Evolutionary conservation across 768 basidiomycete genomes (phyloP), one percentile per base, ranked within the genome.

Genomic region (Amanita polypyramis): DNA sequence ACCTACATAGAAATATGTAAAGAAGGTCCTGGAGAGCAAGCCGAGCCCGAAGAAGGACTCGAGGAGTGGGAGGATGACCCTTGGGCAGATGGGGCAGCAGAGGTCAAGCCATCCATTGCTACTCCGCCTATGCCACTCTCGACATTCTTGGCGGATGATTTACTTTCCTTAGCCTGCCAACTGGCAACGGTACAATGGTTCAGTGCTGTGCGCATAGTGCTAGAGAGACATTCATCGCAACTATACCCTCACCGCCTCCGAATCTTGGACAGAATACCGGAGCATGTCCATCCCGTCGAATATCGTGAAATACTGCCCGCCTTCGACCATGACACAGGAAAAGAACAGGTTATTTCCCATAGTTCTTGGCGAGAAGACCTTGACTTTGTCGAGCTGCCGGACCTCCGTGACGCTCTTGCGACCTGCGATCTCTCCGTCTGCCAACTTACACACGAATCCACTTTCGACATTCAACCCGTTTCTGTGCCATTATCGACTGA

Each of bases 1-100:
- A 87, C 85, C n/a, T 91, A 74, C 50, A 68, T 75, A 17, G 75
- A 82, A 55, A 72, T 89, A 54, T 74, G 65, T 57, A 70, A 71
- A 52, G 67, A 62, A 17, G 54, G 67, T 10, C 60, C 72, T 20
- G 57, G 59, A 34, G 66, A 63, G 27, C 61, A 68, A 27, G n/a
- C 25, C 10, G 70, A 72, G 9, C 65, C 62, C 8, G 77, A 80
- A 45, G 72, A 73, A 47, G 68, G 70, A 17, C 70, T 72, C 47
- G 77, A 78, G 35, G 84, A 82, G 44, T 86, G 83, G 85, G 77
- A 79, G 55, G 85, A 83, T 55, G 83, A 87, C 60, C 84, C 85
- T 10, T 88, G 85, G 84, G 79, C 70, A 32, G 82, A 87, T 23
- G 62, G 57, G 38, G 51, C 57, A 21, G 47, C 53, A 12, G 53